These are phyloP conservation scores for Naegleria gruberi DNA, from an alignment of 208 protist species.

Conservation along the genomic window DNA sequence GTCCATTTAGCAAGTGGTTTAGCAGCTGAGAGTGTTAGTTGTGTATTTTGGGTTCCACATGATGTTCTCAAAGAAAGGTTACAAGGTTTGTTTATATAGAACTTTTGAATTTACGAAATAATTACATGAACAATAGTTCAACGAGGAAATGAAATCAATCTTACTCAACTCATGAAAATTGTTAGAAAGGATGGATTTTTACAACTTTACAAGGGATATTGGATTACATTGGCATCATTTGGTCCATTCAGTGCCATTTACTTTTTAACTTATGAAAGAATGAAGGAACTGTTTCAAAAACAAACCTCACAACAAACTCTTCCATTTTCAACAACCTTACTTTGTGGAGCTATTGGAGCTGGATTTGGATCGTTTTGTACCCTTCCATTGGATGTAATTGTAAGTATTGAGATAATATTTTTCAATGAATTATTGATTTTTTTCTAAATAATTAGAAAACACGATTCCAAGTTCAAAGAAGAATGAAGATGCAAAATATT, in stretches of 20 bases:
- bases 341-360: background rate
- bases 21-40: background rate
- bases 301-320: background rate
- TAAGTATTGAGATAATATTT: no score
- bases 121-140: background rate
- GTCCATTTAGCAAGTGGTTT: constrained; percentile 14
- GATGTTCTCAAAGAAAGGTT: constrained; percentile 19
- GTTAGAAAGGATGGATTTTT: background rate
- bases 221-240: constrained; percentile 18
- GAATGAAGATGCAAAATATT: background rate
- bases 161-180: background rate
- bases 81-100: background rate
- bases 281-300: background rate
- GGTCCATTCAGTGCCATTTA: constrained; percentile 4
- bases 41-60: constrained; percentile 21
- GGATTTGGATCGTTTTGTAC: background rate
- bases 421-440: no score
- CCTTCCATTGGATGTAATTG: constrained; percentile 13
- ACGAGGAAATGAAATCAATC: background rate
- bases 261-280: background rate
- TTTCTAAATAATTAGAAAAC: constrained; percentile 4
- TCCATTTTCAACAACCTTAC: background rate
- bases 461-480: constrained; percentile 19
- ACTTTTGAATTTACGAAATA: background rate
- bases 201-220: background rate